phyloP scores from a whole-genome alignment of 768 basidiomycete genomes.

The Royoungia palumana region DNA sequence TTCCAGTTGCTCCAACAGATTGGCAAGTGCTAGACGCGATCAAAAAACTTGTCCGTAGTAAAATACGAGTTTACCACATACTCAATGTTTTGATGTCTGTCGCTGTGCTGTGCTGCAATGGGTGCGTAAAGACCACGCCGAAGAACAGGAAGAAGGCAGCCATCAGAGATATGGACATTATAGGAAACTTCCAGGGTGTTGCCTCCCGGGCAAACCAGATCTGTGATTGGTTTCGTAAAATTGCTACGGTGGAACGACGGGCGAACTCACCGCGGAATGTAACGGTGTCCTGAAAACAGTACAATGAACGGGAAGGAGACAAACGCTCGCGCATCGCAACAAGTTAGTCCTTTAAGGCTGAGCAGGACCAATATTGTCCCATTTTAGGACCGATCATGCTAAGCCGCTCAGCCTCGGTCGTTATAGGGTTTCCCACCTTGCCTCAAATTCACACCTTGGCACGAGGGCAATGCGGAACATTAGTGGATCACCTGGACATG shows the following conservation, averaged over 20 bases:
- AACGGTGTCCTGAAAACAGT: conserved; percentile 2
- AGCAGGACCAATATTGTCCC: background rate
- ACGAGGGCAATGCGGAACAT: background rate
- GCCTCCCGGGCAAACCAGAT: conserved; percentile 29
- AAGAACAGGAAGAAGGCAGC: background rate
- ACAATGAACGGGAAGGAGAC: background rate
- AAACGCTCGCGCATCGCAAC: background rate
- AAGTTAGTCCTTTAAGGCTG: background rate
- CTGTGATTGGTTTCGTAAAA: background rate
- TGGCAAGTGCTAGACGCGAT: conserved; percentile 58
- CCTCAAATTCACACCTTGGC: background rate
- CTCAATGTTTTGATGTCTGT: conserved; percentile 49
- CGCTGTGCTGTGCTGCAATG: conserved; percentile 5
- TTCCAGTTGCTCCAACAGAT: conserved; percentile 74
- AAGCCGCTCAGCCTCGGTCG: background rate
- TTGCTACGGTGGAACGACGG: background rate
- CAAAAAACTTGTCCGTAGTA: background rate
- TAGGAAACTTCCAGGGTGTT: conserved; percentile 23
- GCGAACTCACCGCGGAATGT: background rate
- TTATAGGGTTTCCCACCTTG: conserved; percentile 1
- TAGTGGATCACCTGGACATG: background rate
- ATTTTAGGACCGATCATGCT: background rate
- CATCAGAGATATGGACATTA: conserved; percentile 5
- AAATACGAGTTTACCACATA: conserved; percentile 34
- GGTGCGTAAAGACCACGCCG: conserved; percentile 5